These are phyloP conservation scores for Penicillium aurantiogriseum DNA, from an alignment of 2,329 filamentous ascomycete genomes.

Conservation along the genomic window DNA sequence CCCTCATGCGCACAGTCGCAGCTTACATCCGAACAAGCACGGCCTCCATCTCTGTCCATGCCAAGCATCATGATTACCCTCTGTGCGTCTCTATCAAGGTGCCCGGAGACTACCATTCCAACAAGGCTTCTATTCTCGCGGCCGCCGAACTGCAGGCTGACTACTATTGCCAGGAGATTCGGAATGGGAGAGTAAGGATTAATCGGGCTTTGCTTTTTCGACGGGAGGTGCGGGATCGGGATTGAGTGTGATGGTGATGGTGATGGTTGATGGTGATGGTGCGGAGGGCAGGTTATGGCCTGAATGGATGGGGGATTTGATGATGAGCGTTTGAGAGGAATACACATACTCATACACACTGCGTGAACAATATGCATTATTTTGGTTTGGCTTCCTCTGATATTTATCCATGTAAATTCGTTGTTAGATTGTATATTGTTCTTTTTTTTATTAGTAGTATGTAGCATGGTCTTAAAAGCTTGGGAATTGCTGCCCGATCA, in stretches of 20 bases:
- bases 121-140: conserved; percentile 6
- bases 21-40: conserved; percentile 1
- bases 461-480: conserved; percentile 20
- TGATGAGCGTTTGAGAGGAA: neutral
- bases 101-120: conserved; percentile 7
- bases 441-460: no score
- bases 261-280: neutral
- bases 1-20: neutral
- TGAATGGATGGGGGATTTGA: neutral
- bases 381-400: neutral
- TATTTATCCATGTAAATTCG: neutral
- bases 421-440: neutral
- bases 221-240: neutral
- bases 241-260: neutral
- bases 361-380: neutral
- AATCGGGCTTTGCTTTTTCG: conserved; percentile 4
- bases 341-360: neutral
- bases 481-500: conserved; percentile 34
- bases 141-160: conserved; percentile 9
- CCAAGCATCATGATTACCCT: conserved; percentile 1
- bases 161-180: conserved; percentile 10
- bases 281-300: neutral
- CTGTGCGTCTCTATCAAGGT: conserved; percentile 12
- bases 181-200: neutral
- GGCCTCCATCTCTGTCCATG: neutral